Percentiles rank a stretch among this genome's conserved stretches.
These are phyloP conservation scores for Myriosclerotinia curreyana DNA, from an alignment of 2,329 filamentous ascomycete genomes.

Conservation along the genomic window DNA sequence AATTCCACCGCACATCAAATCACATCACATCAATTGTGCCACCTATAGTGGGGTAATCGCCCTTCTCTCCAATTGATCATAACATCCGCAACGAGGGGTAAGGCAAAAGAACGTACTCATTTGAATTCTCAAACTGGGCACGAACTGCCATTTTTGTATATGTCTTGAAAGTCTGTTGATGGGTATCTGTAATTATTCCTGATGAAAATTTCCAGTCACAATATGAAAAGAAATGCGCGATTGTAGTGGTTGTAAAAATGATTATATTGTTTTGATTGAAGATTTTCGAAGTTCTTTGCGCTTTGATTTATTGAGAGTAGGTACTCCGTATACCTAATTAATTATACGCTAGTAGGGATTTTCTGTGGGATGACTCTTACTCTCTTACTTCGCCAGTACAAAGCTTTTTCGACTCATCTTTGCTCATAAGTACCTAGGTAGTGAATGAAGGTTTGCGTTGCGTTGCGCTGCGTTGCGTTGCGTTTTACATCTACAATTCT, in stretches of 20 bases:
- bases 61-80: neutral
- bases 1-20: neutral
- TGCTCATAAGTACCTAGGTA: no score
- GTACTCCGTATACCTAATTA: no score
- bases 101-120: slow-evolving; percentile 62
- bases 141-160: slow-evolving; percentile 60
- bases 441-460: slow-evolving; percentile 4
- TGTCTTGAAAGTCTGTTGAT: neutral
- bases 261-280: slow-evolving; percentile 7
- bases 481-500: no score
- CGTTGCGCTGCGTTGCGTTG: no score
- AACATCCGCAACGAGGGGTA: slow-evolving; percentile 20
- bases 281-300: slow-evolving; percentile 19
- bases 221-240: neutral
- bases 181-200: neutral
- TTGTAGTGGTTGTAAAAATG: slow-evolving; percentile 9
- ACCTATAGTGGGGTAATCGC: neutral
- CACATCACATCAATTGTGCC: neutral
- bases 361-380: slow-evolving; percentile 17
- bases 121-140: slow-evolving; percentile 84
- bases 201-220: neutral
- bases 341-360: slow-evolving; percentile 15
- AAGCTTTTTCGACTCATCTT: slow-evolving; percentile 17
- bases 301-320: slow-evolving; percentile 5
- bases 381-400: no score